phyloP scores from a whole-genome alignment of 2,329 filamentous ascomycete species.

The Chaetomiaceae sp. region DNA sequence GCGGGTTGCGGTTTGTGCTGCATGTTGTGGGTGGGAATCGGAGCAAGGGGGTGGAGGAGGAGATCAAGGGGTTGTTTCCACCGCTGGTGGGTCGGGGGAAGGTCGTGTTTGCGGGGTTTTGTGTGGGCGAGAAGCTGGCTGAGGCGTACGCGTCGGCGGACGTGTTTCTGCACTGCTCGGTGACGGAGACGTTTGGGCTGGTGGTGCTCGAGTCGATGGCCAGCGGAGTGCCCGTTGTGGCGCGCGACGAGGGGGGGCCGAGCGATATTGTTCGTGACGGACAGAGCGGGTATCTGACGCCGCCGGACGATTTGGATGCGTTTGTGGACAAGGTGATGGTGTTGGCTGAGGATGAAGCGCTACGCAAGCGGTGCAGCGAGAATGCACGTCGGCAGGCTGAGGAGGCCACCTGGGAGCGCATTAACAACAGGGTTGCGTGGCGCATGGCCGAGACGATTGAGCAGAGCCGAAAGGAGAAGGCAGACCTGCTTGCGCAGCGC shows the following conservation, averaged over 20 bases:
- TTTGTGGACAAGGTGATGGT: conserved; percentile 4
- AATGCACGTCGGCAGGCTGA: conserved; percentile 1
- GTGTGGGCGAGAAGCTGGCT: neutral
- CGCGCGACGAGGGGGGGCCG: conserved; percentile 4
- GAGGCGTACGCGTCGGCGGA: conserved; percentile 3
- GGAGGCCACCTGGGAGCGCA: conserved; percentile 7
- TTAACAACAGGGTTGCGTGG: conserved; percentile 3
- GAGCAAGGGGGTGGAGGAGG: neutral
- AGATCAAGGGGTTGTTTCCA: conserved; percentile 1
- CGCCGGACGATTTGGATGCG: neutral
- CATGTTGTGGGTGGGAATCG: conserved; percentile 3
- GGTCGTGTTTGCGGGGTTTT: conserved; percentile 2
- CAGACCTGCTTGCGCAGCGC: neutral
- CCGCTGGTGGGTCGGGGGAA: neutral
- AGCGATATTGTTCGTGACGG: conserved; percentile 8
- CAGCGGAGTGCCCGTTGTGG: conserved; percentile 4
- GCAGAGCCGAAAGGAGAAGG: neutral
- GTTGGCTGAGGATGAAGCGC: neutral
- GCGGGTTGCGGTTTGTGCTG: neutral
- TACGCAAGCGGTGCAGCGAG: neutral
- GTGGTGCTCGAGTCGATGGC: conserved; percentile 8
- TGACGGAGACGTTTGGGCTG: conserved; percentile 4
- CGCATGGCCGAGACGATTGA: conserved; percentile 3
- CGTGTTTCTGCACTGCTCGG: conserved; percentile 6
- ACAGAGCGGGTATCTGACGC: conserved; percentile 1